A percentile compares a stretch with the other conserved stretches of the same genome.
Evolutionary conservation across 2,329 filamentous ascomycete genomes (phyloP).

Genomic region (Pyrenophora graminea): DNA sequence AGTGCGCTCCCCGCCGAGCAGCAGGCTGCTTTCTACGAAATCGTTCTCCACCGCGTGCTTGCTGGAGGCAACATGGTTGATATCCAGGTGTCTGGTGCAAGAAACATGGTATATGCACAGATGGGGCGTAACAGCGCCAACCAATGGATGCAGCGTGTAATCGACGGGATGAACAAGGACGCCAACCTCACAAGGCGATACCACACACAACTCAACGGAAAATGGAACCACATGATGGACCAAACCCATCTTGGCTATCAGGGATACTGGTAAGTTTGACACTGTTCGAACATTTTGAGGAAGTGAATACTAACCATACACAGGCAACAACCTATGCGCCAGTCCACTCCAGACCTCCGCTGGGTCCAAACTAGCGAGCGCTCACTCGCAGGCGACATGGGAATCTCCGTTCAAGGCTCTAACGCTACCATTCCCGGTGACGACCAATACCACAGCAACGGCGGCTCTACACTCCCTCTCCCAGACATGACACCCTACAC

Average conservation of each 20-base stretch:
- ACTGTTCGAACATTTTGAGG: not conserved
- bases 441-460: conserved; percentile 62
- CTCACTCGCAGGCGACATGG: conserved; percentile 65
- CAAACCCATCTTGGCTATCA: conserved; percentile 49
- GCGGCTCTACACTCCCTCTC: conserved; percentile 41
- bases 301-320: not conserved
- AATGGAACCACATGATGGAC: conserved; percentile 49
- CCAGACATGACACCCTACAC: conserved; percentile 41
- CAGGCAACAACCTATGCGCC: conserved; percentile 75
- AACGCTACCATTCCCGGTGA: conserved; percentile 71
- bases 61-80: conserved; percentile 62
- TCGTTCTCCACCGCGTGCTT: conserved; percentile 63
- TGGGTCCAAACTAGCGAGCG: conserved; percentile 64
- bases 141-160: conserved; percentile 40
- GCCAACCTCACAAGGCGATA: conserved; percentile 44
- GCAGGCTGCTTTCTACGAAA: conserved; percentile 66
- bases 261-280: conserved; percentile 49
- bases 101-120: conserved; percentile 43
- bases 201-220: conserved; percentile 43
- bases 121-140: conserved; percentile 48
- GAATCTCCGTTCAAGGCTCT: conserved; percentile 66
- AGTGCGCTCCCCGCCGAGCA: conserved; percentile 55
- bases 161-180: conserved; percentile 45
- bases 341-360: conserved; percentile 64
- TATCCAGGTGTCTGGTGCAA: conserved; percentile 47